Conservation (phyloP, 1,284 basidiomycete species). For the Cystobasidiaceae sp. region DNA sequence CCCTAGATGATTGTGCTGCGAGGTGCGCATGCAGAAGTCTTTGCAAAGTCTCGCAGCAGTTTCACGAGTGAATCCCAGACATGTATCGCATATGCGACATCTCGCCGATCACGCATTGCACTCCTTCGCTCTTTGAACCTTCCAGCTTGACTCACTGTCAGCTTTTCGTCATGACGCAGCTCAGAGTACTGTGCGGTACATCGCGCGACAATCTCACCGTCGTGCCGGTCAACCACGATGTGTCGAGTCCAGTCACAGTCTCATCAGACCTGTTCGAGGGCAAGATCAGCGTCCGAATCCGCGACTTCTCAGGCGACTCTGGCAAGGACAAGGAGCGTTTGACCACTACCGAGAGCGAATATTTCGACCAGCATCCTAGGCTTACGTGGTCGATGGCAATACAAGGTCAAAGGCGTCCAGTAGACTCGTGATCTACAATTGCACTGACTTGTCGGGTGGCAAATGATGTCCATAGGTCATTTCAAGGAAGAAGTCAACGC, state of each 20-base stretch:
- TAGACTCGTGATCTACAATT: no score
- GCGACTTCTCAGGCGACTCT: constrained; percentile 20
- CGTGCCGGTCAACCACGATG: constrained; percentile 24
- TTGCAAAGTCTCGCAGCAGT: no score
- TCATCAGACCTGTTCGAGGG: constrained; percentile 29
- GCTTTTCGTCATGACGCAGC: constrained; percentile 13
- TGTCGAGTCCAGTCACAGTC: constrained; percentile 7
- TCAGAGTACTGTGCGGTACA: constrained; percentile 17
- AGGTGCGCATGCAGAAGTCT: no score
- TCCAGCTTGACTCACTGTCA: no score
- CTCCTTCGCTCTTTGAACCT: no score
- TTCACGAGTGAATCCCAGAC: no score
- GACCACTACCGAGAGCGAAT: constrained; percentile 15
- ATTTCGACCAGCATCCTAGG: constrained; percentile 22
- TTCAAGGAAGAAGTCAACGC: constrained; percentile 25
- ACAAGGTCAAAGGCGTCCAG: constrained; percentile 7
- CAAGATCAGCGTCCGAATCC: constrained; percentile 24
- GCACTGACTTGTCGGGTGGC: no score
- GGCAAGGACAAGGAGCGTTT: constrained; percentile 9
- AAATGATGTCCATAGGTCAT: constrained; percentile 15
- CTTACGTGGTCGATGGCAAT: constrained; percentile 31
- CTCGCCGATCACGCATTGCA: no score
- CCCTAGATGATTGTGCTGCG: no score
- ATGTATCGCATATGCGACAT: no score
- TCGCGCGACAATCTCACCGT: constrained; percentile 13